Evolutionary conservation across 2,329 filamentous ascomycete species (phyloP), one percentile per base, ranked within the genome.

Genomic region (Sporothrix brunneoviolacea): DNA sequence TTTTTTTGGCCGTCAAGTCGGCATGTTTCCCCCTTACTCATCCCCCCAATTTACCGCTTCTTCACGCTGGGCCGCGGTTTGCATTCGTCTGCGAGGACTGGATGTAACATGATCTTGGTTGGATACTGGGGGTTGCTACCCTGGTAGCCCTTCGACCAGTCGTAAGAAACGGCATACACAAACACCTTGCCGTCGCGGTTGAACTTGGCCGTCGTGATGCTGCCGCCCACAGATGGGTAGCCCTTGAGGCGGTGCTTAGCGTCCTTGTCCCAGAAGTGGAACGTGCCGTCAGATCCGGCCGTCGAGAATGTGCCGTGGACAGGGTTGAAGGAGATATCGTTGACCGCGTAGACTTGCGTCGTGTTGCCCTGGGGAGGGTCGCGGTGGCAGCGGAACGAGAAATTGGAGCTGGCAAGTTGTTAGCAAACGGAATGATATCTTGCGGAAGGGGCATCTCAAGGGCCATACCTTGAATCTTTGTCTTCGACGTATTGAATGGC

Each of bases 401-500:
- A 98, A 74, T 98, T 97, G 63, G 84, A 86, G 61, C 83, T 85
- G 57, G n/a, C n/a, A n/a, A n/a, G n/a, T n/a, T n/a, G n/a, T n/a
- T n/a, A n/a, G n/a, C n/a, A n/a, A n/a, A n/a, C n/a, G n/a, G n/a
- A n/a, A 28, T 28, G 24, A 28, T 28, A 10, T 28, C 24, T 28
- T 28, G 5, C 24, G 24, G 24, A n/a, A n/a, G n/a, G n/a, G n/a
- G n/a, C n/a, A n/a, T n/a, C n/a, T n/a, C n/a, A n/a, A 24, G 18
- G 24, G 24, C 54, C 30, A 30, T 72, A 84, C 84, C 70, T 80
- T 3, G 86, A 73, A 65, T 98, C 90, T 69, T 96, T 96, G 38
- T 98, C 93, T 62, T 98, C 91, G 32, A 96, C 89, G 62, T 98
- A 97, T 66, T 98, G 93, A 57, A 98, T 98, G 2, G 93, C 93